phyloP scores from a whole-genome alignment of 2,329 filamentous ascomycete species.

The Penicillium carneum region DNA sequence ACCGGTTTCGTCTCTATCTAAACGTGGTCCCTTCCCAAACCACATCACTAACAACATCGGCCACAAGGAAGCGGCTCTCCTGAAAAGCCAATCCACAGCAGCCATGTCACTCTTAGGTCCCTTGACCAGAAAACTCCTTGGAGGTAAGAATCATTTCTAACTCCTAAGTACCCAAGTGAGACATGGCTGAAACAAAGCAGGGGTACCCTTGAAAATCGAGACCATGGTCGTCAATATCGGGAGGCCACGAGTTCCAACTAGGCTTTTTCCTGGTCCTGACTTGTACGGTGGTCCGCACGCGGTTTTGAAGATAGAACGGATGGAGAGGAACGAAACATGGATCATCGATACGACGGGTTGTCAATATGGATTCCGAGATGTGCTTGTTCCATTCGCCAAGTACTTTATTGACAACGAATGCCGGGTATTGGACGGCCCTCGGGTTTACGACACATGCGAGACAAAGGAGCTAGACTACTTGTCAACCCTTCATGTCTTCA shows the following conservation, averaged over 20 bases:
- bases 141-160: background rate
- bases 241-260: background rate
- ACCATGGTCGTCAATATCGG: background rate
- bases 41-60: background rate
- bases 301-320: background rate
- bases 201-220: background rate
- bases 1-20: background rate
- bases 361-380: background rate
- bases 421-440: background rate
- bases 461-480: constrained; percentile 1
- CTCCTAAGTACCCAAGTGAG: background rate
- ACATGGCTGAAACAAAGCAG: background rate
- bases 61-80: constrained; percentile 4
- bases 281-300: background rate
- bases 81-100: constrained; percentile 5
- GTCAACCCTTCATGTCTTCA: background rate
- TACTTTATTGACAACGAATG: background rate
- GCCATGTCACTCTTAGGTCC: constrained; percentile 3
- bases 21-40: constrained; percentile 1
- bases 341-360: constrained; percentile 2
- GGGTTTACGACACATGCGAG: background rate
- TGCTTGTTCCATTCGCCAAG: constrained; percentile 1
- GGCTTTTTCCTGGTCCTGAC: background rate
- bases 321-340: background rate
- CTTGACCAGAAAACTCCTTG: constrained; percentile 3